Evolutionary conservation across 1,284 basidiomycete genomes (phyloP).

Genomic region (Sporisorium iseilematis-ciliati): DNA sequence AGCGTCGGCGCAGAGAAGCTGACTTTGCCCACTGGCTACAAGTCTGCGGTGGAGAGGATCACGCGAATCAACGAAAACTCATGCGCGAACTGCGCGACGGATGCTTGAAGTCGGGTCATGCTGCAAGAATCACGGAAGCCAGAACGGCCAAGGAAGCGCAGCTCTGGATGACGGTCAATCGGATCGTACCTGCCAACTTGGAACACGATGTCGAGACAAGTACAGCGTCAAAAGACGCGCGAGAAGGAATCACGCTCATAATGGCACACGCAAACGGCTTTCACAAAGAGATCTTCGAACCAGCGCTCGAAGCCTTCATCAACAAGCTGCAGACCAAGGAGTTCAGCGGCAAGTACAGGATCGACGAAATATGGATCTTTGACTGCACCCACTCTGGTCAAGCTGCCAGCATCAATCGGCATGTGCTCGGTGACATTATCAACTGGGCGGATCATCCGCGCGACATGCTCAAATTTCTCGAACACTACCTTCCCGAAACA

Average conservation of each 20-base stretch:
- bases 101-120: slow-evolving; percentile 22
- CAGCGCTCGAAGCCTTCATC: slow-evolving; percentile 74
- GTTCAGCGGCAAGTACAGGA: slow-evolving; percentile 36
- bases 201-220: slow-evolving; percentile 15
- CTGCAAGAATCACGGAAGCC: slow-evolving; percentile 31
- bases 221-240: slow-evolving; percentile 7
- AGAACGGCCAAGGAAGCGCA: slow-evolving; percentile 37
- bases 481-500: slow-evolving; percentile 74
- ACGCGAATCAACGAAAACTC: slow-evolving; percentile 14
- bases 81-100: slow-evolving; percentile 26
- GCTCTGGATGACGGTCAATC: slow-evolving; percentile 46
- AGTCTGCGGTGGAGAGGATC: slow-evolving; percentile 21
- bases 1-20: slow-evolving; percentile 37
- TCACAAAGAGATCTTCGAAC: slow-evolving; percentile 83
- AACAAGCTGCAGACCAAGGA: slow-evolving; percentile 34
- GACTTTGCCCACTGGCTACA: slow-evolving; percentile 43
- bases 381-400: slow-evolving; percentile 84
- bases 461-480: slow-evolving; percentile 80
- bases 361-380: slow-evolving; percentile 84
- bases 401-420: slow-evolving; percentile 77
- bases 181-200: slow-evolving; percentile 33
- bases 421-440: slow-evolving; percentile 74
- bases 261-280: slow-evolving; percentile 84
- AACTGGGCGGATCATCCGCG: slow-evolving; percentile 79
- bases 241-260: slow-evolving; percentile 75